Base-by-base conservation (phyloP, 176 grass and related monocot genomes). In the Juncus effusus region DNA sequence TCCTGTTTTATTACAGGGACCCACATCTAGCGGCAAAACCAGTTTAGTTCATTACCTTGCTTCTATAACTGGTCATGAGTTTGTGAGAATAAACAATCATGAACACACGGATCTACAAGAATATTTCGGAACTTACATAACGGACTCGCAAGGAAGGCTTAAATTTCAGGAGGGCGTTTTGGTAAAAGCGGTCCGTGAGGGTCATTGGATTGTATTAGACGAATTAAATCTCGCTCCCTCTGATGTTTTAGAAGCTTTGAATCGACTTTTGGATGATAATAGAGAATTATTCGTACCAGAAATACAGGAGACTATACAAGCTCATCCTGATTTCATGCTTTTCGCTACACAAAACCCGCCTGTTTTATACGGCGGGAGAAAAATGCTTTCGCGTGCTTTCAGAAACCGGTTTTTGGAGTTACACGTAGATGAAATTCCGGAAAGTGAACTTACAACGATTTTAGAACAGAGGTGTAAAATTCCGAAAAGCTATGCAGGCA, bases 71-170 rank as follows among this genome's bases (percentile, higher is more conserved):
- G 82, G 87, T 63, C 76, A 86, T 85, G 82, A 96, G 64, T 96
- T 96, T 79, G 79, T 96, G 37, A 87, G 92, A 39, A 96, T 96
- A 78, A 96, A 96, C 82, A 96, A 96, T 68, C 92, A 96, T 36
- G 92, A 96, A 77, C 92, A 96, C 73, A 96, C 92, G 51, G 92
- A 96, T 86, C 76, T 96, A 13, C 92, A 96, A 84, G 92, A 96
- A 61, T 96, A 96, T 77, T 86, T 96, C 75, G 92, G 92, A 73
- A 78, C 77, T 37, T 96, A 96, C 62, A 78, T 96, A 14, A 61
- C 87, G 6, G 82, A 96, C 66, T 83, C 79, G 62, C 66, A 81
- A 40, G 92, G 92, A 61, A 88, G 58, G 73, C 87, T 96, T 73
- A 81, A 75, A 59, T 96, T 96, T 72, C 92, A 86, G 76, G 92